These are phyloP conservation scores for Phytopythium mirpurense DNA, from an alignment of 352 stramenopile species.

Conservation along the genomic window DNA sequence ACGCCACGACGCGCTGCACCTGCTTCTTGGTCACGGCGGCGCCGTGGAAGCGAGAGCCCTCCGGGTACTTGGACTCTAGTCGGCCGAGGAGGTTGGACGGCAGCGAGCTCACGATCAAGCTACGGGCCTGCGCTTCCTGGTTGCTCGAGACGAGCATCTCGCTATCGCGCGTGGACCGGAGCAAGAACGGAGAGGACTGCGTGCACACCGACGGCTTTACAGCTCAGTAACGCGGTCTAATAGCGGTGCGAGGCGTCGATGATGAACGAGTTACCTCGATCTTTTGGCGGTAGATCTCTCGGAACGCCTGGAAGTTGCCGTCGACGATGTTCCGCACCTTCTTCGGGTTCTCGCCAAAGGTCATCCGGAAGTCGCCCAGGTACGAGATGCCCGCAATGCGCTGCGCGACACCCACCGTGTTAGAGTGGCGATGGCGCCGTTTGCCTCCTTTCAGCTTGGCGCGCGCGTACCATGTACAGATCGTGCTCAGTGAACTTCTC, in stretches of 20 bases:
- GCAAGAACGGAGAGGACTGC: constrained; percentile 64
- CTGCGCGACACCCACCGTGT: constrained; percentile 20
- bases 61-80: constrained; percentile 23
- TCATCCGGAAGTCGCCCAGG: constrained; percentile 87
- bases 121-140: constrained; percentile 21
- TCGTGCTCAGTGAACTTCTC: constrained; percentile 80
- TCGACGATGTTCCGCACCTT: constrained; percentile 90
- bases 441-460: not conserved
- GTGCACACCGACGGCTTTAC: not conserved
- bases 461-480: constrained; percentile 64
- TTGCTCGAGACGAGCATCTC: constrained; percentile 49
- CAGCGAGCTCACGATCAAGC: constrained; percentile 43
- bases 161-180: constrained; percentile 35
- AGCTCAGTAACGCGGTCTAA: not conserved
- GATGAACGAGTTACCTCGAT: constrained; percentile 43
- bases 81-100: constrained; percentile 41
- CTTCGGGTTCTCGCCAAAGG: constrained; percentile 86
- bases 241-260: not conserved
- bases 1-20: constrained; percentile 49
- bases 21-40: constrained; percentile 50
- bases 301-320: constrained; percentile 75
- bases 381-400: constrained; percentile 89
- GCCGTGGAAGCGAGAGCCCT: constrained; percentile 20
- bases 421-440: not conserved
- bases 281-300: constrained; percentile 64